phyloP scores from a whole-genome alignment of 257 asterid genomes.

The Solanum bulbocastanum region DNA sequence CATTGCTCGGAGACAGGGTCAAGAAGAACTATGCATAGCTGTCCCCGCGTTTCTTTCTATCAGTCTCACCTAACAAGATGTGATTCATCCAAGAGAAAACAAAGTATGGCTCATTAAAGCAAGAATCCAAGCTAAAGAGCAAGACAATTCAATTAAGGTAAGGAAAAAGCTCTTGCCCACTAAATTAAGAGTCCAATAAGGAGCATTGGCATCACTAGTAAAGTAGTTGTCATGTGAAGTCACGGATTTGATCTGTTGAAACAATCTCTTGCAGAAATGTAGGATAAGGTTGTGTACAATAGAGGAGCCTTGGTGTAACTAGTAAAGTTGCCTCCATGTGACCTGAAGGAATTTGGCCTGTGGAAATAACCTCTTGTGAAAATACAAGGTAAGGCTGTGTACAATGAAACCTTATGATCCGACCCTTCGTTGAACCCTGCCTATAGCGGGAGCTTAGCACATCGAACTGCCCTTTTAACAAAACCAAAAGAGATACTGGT shows the following conservation, averaged over 20 bases:
- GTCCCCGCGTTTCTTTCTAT: not conserved
- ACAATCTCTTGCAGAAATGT: not conserved
- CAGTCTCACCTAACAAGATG: not conserved
- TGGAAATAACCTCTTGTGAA: rapidly evolving
- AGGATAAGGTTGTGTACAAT: rapidly evolving
- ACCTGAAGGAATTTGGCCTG: rapidly evolving
- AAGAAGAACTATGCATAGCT: not conserved
- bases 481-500: not conserved
- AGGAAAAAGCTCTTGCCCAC: not conserved
- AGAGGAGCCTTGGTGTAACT: not conserved
- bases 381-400: not conserved
- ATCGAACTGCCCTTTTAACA: not conserved
- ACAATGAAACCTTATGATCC: not conserved
- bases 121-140: not conserved
- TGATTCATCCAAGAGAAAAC: not conserved
- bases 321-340: not conserved
- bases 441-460: not conserved
- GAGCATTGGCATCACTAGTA: not conserved
- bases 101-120: not conserved
- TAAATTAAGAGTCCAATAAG: not conserved
- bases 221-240: not conserved
- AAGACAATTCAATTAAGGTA: not conserved
- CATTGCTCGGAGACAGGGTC: not conserved
- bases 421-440: rapidly evolving
- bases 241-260: rapidly evolving